phyloP scores from a whole-genome alignment of 192 early-diverging fungal species.

The Mortierella antarctica region DNA sequence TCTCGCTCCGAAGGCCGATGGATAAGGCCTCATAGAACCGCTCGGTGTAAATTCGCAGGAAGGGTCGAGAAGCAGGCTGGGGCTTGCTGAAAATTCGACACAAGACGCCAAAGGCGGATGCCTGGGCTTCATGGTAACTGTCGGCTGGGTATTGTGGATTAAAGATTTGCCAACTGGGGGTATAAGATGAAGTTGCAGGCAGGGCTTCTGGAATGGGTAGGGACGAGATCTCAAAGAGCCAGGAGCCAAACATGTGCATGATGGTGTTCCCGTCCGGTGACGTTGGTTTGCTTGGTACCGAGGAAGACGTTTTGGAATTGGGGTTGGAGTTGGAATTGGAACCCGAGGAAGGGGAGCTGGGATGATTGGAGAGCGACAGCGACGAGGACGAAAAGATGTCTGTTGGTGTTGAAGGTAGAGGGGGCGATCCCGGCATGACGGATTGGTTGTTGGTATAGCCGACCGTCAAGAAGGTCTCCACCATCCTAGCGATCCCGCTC shows the following conservation, averaged over 20 bases:
- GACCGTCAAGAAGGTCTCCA: constrained; percentile 62
- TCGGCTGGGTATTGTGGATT: constrained; percentile 29
- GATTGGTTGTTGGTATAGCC: constrained; percentile 16
- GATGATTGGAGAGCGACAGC: constrained; percentile 24
- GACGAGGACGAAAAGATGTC: constrained; percentile 47
- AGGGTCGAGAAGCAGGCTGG: constrained; percentile 62
- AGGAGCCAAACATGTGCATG: constrained; percentile 84
- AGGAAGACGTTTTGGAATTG: constrained; percentile 6
- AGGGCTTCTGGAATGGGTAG: constrained; percentile 26
- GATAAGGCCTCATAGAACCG: constrained; percentile 76
- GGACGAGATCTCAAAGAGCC: constrained; percentile 79
- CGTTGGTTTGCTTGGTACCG: constrained; percentile 19
- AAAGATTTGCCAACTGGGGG: constrained; percentile 34
- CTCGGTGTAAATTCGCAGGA: constrained; percentile 74
- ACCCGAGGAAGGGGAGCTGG: not conserved
- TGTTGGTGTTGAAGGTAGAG: constrained; percentile 29
- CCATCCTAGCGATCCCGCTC: constrained; percentile 65
- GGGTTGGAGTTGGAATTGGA: not conserved
- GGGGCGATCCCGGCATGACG: constrained; percentile 28
- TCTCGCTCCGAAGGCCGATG: constrained; percentile 69
- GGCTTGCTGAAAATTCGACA: constrained; percentile 82
- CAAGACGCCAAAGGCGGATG: constrained; percentile 76
- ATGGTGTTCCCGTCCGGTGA: constrained; percentile 80
- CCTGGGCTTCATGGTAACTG: constrained; percentile 65
- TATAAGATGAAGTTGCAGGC: constrained; percentile 18